These are phyloP conservation scores for Botryococcus braunii DNA, from an alignment of 163 green algal species.

Conservation along the genomic window DNA sequence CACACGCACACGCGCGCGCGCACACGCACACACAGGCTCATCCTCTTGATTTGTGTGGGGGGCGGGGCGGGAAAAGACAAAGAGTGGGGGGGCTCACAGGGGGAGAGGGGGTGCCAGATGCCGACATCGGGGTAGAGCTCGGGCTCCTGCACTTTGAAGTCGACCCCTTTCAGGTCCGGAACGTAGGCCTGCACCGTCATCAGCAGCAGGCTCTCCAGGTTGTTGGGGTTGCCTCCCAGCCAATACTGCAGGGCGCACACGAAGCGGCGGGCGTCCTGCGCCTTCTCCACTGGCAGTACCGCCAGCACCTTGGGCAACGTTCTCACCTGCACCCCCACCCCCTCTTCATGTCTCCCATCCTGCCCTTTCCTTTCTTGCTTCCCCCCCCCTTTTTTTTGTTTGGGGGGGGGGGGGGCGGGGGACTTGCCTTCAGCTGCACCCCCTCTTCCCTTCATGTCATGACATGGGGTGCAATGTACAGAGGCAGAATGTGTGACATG, in stretches of 20 bases:
- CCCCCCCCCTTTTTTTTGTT: too few species aligned
- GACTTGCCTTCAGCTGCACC: too few species aligned
- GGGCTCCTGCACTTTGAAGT: conserved; percentile 69
- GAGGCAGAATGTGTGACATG: too few species aligned
- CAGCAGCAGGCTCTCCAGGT: conserved; percentile 96
- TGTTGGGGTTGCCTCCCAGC: conserved; percentile 89
- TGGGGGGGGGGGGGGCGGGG: too few species aligned
- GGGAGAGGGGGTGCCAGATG: conserved; percentile 93
- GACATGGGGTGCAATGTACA: too few species aligned
- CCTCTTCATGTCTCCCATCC: too few species aligned
- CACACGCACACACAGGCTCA: too few species aligned
- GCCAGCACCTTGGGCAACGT: conserved; percentile 98
- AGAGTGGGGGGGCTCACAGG: conserved; percentile 19
- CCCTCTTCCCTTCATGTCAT: too few species aligned
- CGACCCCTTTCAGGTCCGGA: conserved; percentile 66
- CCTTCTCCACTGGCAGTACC: conserved; percentile 95
- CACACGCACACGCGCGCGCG: too few species aligned
- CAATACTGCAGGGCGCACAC: conserved; percentile 95
- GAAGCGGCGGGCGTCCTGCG: conserved; percentile 88
- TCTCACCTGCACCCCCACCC: conserved; percentile 69
- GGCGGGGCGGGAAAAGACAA: not conserved
- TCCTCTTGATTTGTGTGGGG: not conserved
- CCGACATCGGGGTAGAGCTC: conserved; percentile 90
- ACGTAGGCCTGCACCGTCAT: conserved; percentile 79
- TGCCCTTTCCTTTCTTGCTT: too few species aligned